phyloP scores from a whole-genome alignment of 208 protist genomes.

The Acanthamoeba castellanii region DNA sequence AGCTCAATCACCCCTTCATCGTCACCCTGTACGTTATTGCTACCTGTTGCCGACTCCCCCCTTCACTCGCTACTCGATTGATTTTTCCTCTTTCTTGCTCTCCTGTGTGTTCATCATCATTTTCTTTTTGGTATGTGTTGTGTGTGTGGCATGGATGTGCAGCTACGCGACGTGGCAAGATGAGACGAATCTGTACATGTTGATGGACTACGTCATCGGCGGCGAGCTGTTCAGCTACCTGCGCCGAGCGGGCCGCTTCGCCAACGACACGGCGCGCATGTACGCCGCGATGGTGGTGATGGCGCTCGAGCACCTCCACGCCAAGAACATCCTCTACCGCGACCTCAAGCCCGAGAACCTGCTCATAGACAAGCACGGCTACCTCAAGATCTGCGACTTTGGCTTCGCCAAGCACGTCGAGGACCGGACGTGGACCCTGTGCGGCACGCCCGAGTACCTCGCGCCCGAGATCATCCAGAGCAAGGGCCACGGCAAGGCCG shows the following conservation, averaged over 20 bases:
- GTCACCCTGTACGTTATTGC: constrained; percentile 85
- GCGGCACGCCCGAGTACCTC: constrained; percentile 93
- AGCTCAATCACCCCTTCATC: constrained; percentile 91
- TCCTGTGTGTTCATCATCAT: not conserved
- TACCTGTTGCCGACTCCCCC: not conserved
- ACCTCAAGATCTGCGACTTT: constrained; percentile 96
- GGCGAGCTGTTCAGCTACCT: constrained; percentile 92
- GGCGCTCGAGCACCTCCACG: constrained; percentile 91
- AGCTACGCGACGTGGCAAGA: constrained; percentile 88
- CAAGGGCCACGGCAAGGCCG: constrained; percentile 93
- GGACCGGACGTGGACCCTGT: constrained; percentile 92
- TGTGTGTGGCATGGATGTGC: not conserved
- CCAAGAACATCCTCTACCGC: constrained; percentile 89
- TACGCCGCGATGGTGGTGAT: constrained; percentile 92
- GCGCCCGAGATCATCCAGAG: constrained; percentile 93
- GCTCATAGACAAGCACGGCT: constrained; percentile 90
- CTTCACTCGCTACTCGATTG: not conserved
- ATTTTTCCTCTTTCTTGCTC: too few relatives aligned
- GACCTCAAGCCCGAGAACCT: constrained; percentile 94
- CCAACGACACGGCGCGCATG: constrained; percentile 80
- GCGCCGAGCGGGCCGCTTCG: constrained; percentile 45
- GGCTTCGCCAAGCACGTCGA: constrained; percentile 91
- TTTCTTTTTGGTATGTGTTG: not conserved
- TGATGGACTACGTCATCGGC: constrained; percentile 92
- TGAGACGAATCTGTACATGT: constrained; percentile 89